phyloP scores from a whole-genome alignment of 495 filamentous ascomycete species.

The Tuber umbilicatum region DNA sequence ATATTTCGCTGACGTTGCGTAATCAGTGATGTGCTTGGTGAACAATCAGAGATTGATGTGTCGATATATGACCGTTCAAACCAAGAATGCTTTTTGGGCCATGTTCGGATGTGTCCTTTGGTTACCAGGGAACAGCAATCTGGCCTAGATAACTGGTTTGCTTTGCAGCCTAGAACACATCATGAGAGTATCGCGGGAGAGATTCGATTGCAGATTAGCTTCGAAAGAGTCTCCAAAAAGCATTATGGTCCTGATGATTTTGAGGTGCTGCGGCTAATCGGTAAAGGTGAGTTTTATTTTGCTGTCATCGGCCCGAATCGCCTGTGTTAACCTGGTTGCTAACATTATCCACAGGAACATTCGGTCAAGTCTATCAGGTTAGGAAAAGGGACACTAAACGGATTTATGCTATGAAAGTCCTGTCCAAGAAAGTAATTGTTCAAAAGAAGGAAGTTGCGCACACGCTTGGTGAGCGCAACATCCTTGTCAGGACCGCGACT shows the following conservation, averaged over 20 bases:
- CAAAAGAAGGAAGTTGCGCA: conserved; percentile 99
- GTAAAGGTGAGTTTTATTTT: conserved; percentile 57
- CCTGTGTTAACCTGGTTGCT: conserved; percentile 13
- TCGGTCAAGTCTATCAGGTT: conserved; percentile 99
- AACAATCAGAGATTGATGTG: conserved; percentile 83
- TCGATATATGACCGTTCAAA: conserved; percentile 85
- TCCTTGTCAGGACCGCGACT: conserved; percentile 90
- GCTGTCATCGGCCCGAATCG: conserved; percentile 1
- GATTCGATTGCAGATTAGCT: conserved; percentile 75
- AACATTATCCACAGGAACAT: conserved; percentile 54
- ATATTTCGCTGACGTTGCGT: conserved; percentile 30
- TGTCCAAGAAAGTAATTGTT: conserved; percentile 98
- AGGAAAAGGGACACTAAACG: conserved; percentile 92
- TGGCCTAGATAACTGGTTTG: conserved; percentile 76
- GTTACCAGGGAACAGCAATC: conserved; percentile 43
- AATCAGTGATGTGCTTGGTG: conserved; percentile 82
- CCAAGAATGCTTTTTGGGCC: conserved; percentile 84
- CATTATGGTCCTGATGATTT: conserved; percentile 97
- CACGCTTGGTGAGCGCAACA: conserved; percentile 93
- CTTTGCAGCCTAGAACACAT: conserved; percentile 60
- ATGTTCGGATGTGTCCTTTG: conserved; percentile 59
- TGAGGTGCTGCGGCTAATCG: conserved; percentile 89
- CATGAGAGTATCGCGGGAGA: conserved; percentile 75
- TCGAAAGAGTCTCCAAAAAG: conserved; percentile 82
- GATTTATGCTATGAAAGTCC: conserved; percentile 98